Evolutionary conservation across 306 rosid genomes (phyloP).

Genomic region (Rosa persica): DNA sequence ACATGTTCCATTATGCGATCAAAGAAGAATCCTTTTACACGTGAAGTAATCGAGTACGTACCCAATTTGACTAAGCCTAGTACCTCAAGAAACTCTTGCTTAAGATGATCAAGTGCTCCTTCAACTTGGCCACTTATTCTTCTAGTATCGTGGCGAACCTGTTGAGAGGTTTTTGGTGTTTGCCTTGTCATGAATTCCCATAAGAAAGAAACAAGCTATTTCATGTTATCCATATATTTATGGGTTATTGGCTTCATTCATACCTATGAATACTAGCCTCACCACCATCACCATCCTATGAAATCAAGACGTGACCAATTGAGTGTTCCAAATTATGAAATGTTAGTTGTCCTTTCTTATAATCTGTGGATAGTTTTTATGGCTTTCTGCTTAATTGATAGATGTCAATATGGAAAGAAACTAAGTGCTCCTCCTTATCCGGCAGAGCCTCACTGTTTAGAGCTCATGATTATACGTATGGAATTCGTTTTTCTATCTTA

Average conservation of each 20-base stretch:
- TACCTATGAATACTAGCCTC: constrained; percentile 20
- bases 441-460: background rate
- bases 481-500: background rate
- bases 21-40: background rate
- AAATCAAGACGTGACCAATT: constrained; percentile 23
- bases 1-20: constrained; percentile 12
- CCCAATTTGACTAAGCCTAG: constrained; percentile 3
- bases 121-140: constrained; percentile 56
- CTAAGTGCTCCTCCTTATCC: constrained; percentile 13
- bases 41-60: constrained; percentile 12
- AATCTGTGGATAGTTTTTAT: background rate
- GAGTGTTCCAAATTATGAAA: constrained; percentile 30
- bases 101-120: constrained; percentile 24
- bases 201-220: background rate
- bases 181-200: constrained; percentile 30
- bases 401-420: constrained; percentile 1
- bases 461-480: background rate
- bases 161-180: constrained; percentile 28
- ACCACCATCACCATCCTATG: constrained; percentile 28
- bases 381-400: background rate
- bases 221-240: constrained; percentile 31
- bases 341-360: constrained; percentile 24
- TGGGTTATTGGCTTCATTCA: constrained; percentile 12
- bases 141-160: constrained; percentile 35
- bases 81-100: background rate